Percentiles rank a stretch among this genome's conserved stretches.
phyloP scores from a whole-genome alignment of 2,329 filamentous ascomycete species.

The Macroventuria anomochaeta region DNA sequence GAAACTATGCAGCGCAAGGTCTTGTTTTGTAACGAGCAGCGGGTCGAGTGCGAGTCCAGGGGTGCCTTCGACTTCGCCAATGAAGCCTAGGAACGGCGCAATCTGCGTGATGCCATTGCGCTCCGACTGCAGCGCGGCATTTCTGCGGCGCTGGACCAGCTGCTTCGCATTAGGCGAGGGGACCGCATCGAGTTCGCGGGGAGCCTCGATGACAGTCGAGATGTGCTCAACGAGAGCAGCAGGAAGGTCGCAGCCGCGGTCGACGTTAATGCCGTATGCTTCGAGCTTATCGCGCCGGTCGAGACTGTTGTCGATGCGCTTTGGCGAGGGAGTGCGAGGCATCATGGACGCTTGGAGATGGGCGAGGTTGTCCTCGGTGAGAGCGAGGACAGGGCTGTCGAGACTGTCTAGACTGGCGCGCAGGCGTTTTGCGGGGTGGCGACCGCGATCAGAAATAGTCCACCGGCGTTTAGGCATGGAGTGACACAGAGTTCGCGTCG shows the following conservation, averaged over 20 bases:
- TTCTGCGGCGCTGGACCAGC: neutral
- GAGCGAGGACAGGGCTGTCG: too few relatives aligned
- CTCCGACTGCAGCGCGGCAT: neutral
- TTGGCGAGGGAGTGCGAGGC: too few relatives aligned
- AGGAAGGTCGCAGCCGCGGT: neutral
- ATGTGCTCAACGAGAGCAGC: neutral
- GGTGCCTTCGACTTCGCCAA: neutral
- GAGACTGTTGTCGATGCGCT: too few relatives aligned
- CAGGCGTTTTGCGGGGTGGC: too few relatives aligned
- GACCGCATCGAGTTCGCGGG: neutral
- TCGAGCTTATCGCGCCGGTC: neutral
- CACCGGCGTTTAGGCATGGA: too few relatives aligned
- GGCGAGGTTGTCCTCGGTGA: too few relatives aligned
- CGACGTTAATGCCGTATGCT: neutral
- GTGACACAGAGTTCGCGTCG: too few relatives aligned
- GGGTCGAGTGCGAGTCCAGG: neutral
- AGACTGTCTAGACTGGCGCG: too few relatives aligned
- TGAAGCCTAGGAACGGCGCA: constrained; percentile 1
- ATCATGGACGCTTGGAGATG: too few relatives aligned
- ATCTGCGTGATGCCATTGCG: neutral
- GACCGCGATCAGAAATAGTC: too few relatives aligned
- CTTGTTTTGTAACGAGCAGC: constrained; percentile 1
- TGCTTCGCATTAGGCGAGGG: neutral
- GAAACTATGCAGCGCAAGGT: constrained; percentile 9
- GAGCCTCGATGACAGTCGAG: constrained; percentile 63